Percentiles rank a stretch among this genome's conserved stretches.
Evolutionary conservation across 1,284 basidiomycete species (phyloP).

Genomic region (Leucoagaricus sp.): DNA sequence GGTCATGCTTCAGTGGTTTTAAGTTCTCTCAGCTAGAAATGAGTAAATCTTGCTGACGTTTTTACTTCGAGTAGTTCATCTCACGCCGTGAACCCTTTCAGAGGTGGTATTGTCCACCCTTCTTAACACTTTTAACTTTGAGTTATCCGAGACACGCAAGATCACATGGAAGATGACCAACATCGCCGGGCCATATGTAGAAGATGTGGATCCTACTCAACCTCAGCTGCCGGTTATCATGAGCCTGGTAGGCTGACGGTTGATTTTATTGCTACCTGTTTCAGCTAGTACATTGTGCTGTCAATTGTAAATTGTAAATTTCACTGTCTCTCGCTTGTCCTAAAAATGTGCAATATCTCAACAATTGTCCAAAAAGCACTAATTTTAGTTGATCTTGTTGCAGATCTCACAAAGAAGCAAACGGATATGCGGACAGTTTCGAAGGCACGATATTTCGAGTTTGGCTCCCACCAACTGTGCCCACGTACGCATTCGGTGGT

Average conservation of each 20-base stretch:
- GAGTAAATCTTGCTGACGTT: conserved; percentile 26
- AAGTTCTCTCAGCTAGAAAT: conserved; percentile 37
- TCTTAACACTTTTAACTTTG: conserved; percentile 11
- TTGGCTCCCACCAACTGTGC: neutral
- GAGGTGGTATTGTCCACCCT: conserved; percentile 14
- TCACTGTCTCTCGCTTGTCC: too few species aligned
- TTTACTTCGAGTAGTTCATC: neutral
- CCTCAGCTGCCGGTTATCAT: conserved; percentile 13
- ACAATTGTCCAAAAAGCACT: too few species aligned
- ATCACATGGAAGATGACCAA: conserved; percentile 16
- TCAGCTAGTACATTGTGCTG: too few species aligned
- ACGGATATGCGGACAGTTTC: too few species aligned
- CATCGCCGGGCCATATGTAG: conserved; percentile 9
- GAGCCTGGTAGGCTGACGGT: neutral
- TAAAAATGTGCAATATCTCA: too few species aligned
- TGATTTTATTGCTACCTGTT: too few species aligned
- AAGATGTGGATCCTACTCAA: neutral
- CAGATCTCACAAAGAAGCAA: too few species aligned
- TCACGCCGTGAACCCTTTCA: neutral
- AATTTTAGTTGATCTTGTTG: too few species aligned
- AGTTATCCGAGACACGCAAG: conserved; percentile 5
- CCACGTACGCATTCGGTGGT: neutral
- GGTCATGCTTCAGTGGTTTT: conserved; percentile 25
- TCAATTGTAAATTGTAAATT: too few species aligned
- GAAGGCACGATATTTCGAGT: too few species aligned